phyloP scores from a whole-genome alignment of 2,329 filamentous ascomycete genomes.

The Coniochaeta hoffmannii region DNA sequence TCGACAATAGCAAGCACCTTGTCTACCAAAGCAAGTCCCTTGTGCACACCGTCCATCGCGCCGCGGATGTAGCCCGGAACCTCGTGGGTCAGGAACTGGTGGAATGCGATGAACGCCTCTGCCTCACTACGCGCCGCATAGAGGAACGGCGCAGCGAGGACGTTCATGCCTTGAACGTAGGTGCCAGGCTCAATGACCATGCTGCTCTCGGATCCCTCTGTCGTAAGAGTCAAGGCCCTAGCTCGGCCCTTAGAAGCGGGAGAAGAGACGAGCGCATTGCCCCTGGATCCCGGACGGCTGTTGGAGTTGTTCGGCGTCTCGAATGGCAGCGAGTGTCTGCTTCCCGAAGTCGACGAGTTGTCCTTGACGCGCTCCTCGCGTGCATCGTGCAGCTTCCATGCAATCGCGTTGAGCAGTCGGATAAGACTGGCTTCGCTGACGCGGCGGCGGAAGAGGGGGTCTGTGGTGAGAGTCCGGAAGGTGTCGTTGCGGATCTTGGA shows the following conservation, averaged over 20 bases:
- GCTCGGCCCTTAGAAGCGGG: constrained; percentile 41
- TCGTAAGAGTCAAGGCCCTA: constrained; percentile 53
- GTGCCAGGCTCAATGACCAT: constrained; percentile 61
- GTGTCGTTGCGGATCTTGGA: constrained; percentile 98
- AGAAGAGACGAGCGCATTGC: constrained; percentile 29
- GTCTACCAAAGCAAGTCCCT: constrained; percentile 83
- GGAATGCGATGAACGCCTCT: constrained; percentile 88
- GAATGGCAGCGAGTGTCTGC: constrained; percentile 16
- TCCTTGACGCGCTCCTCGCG: constrained; percentile 47
- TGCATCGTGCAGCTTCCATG: constrained; percentile 86
- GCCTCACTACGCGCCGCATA: constrained; percentile 92
- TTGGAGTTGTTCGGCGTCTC: constrained; percentile 16
- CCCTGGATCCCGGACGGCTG: constrained; percentile 2
- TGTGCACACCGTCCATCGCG: constrained; percentile 95
- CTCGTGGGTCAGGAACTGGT: constrained; percentile 78
- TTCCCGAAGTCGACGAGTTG: constrained; percentile 7
- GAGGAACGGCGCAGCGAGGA: constrained; percentile 88
- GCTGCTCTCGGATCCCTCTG: constrained; percentile 55
- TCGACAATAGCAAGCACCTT: constrained; percentile 88
- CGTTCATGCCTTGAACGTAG: constrained; percentile 99
- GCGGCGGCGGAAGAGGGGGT: constrained; percentile 90
- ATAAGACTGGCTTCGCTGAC: constrained; percentile 95
- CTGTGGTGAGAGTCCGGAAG: constrained; percentile 91
- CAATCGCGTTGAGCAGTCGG: constrained; percentile 86
- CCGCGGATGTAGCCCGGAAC: constrained; percentile 91